Percentiles rank a stretch among this genome's conserved stretches.
Evolutionary conservation across 2,329 filamentous ascomycete genomes (phyloP).

Genomic region (Colletotrichum cordylinicola): DNA sequence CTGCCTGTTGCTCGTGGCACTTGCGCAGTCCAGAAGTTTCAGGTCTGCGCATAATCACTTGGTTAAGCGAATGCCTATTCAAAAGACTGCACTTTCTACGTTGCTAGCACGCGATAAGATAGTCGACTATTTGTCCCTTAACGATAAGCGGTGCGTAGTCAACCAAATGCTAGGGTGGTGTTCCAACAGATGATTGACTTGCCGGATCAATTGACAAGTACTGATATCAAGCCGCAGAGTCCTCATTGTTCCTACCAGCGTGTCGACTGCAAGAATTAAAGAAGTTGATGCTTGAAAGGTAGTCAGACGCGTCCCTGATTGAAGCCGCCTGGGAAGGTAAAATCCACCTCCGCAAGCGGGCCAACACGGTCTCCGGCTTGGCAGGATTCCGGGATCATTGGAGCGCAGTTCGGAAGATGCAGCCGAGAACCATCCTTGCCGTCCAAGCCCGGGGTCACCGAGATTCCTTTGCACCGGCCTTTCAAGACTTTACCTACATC

Average conservation of each 20-base stretch:
- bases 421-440: neutral
- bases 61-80: neutral
- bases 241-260: neutral
- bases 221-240: neutral
- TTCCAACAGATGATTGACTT: neutral
- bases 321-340: neutral
- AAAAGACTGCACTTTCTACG: neutral
- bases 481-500: neutral
- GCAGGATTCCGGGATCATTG: neutral
- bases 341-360: neutral
- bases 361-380: neutral
- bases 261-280: neutral
- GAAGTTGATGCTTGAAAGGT: neutral
- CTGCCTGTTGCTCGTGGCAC: neutral
- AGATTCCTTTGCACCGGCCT: neutral
- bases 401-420: neutral
- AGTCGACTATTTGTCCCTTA: neutral
- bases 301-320: neutral
- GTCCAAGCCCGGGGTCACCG: neutral
- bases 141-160: neutral
- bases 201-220: neutral
- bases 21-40: neutral
- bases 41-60: neutral
- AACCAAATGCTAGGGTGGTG: neutral
- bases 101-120: neutral